Evolutionary conservation across 1,284 basidiomycete species (phyloP).

Genomic region (Moesziomyces globuligerus): DNA sequence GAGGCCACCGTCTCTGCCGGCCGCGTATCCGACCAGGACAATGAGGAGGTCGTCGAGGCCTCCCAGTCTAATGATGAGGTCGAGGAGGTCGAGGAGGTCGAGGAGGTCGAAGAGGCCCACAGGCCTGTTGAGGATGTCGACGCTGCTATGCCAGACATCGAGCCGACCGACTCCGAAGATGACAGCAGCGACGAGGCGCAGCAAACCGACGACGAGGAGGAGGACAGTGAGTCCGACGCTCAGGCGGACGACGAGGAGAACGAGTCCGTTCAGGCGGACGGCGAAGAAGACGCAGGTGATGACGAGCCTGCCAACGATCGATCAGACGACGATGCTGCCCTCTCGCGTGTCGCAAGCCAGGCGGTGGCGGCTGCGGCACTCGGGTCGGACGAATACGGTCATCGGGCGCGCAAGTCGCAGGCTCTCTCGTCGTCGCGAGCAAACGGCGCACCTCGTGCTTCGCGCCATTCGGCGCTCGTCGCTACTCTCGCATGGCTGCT

Average conservation of each 20-base stretch:
- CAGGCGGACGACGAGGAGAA: background rate
- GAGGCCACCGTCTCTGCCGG: no score
- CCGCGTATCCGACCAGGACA: no score
- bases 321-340: slow-evolving; percentile 1
- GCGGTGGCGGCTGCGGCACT: background rate
- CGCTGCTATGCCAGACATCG: no score
- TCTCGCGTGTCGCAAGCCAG: background rate
- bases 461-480: background rate
- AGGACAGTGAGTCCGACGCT: background rate
- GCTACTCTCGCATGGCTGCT: background rate
- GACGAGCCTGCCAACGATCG: background rate
- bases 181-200: background rate
- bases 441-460: no score
- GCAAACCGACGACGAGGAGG: background rate
- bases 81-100: background rate
- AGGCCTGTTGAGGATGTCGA: no score
- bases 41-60: background rate
- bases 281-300: background rate
- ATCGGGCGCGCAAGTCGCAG: background rate
- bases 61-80: no score
- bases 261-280: slow-evolving; percentile 2
- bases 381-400: background rate
- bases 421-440: no score
- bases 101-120: no score
- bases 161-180: no score